Base-by-base conservation (phyloP, 352 stramenopile genomes). In the Ochromonadaceae sp. region DNA sequence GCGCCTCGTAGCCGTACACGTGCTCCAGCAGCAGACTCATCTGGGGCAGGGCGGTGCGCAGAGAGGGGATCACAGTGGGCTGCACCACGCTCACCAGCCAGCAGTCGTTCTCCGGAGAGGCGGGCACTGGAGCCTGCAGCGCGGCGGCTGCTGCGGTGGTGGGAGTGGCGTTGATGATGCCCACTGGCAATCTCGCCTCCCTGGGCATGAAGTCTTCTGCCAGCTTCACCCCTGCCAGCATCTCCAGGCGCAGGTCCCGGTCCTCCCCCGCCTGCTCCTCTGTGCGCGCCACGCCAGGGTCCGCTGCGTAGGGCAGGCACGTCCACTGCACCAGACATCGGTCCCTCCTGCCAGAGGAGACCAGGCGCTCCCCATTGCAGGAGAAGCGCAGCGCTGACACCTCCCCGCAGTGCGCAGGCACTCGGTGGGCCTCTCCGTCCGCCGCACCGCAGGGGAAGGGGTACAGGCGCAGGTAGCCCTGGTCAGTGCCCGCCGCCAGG, bases 201-300 rank as follows among this genome's bases (percentile, higher is more conserved):
- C 40, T n/a, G n/a, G n/a, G 10, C 44, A 53, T 53, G 34, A 53
- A 53, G 34, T 53, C 44, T 53, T 53, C 44, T 22, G 15, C n/a
- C n/a, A 53, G 10, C 15, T 53, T 28, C 15, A 10, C 10, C n/a
- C 9, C 44, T 10, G 10, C 44, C 44, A 22, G 10, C 9, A 53
- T 53, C n/a, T 53, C 44, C n/a, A 53, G n/a, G n/a, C 9, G 22
- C 15, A 22, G 34, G n/a, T 53, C 44, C 34, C 34, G 22, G 44
- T 28, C 34, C 34, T 53, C 44, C 43, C 30, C 28, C 7, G 31
- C 30, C n/a, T n/a, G n/a, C 10, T 35, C 31, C 26, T 48, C 34
- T n/a, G 32, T 22, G 7, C 34, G n/a, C 3, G 50, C 2, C 28
- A 25, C 22, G 4, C 30, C 3, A 9, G 5, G 5, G 17, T 48